Base-by-base conservation (phyloP, 257 asterid species). In the Echium plantagineum region DNA sequence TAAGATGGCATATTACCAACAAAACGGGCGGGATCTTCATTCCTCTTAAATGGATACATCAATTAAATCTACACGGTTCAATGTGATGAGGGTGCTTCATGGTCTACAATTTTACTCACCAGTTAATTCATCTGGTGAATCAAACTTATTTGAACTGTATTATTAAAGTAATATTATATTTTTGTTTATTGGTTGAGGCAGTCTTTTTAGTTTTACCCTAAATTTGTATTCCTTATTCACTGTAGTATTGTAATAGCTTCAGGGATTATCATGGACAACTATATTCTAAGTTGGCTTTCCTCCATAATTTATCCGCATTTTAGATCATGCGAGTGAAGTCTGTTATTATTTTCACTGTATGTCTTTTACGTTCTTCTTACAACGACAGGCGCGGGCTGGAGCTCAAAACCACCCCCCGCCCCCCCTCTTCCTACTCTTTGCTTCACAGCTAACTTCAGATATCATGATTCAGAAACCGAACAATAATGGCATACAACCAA, bases 181-280 rank as follows among this genome's bases (percentile, higher is more conserved):
- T 42, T 42, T 42, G 17, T 85, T 81, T 17, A 68, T 30, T 6
- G 96, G 95, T 56, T 80, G 76, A 28, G 32, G 26, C 26, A 24
- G 26, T 24, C 26, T 24, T 95, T 87, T 76, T 85, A 3, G 21
- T 95, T 87, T 76, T 85, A 3, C 49, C 16, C 16, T 13, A 42
- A 42, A 42, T 5, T 42, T 42, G 17, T 42, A 42, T 42, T 42
- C 17, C 17, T 42, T 42, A 13, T 42, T 42, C 49, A 35, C 7
- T 35, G 6, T 35, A 35, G 46, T 35, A 35, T 35, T 35, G 42
- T 32, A 32, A 1, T 32, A 32, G 42, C 42, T 32, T 32, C 42
- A 91, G 87, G 80, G 85, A 87, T 26, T 26, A 26, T 26, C 30
- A 26, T 26, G 30, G 5, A 26, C 30, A 26, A 26, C 30, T 26